Percentiles rank a stretch among this genome's conserved stretches.
These are phyloP conservation scores for Volvox africanus DNA, from an alignment of 139 green algal species.

Conservation along the genomic window DNA sequence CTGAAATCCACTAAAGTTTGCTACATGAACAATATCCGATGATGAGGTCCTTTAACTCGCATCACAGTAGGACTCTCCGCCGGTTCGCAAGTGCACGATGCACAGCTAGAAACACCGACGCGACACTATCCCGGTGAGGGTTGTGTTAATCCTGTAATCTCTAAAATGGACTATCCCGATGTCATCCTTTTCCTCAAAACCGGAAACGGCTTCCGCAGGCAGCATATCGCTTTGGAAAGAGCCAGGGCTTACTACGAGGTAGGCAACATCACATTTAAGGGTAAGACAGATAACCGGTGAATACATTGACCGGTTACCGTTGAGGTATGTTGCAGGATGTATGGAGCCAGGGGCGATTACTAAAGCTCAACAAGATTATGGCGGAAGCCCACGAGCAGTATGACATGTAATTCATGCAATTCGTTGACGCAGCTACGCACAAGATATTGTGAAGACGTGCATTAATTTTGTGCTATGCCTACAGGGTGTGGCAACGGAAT, in stretches of 20 bases:
- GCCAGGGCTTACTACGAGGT: constrained; percentile 36
- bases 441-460: no score
- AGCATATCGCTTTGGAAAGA: not conserved
- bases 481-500: constrained; percentile 10
- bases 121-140: not conserved
- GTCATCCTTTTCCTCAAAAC: no score
- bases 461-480: no score
- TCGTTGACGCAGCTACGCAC: no score
- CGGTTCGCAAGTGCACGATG: not conserved
- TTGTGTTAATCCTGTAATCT: no score
- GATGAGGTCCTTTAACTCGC: not conserved
- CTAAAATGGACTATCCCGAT: no score
- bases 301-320: not conserved
- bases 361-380: constrained; percentile 60
- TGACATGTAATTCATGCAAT: constrained; percentile 28
- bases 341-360: constrained; percentile 50
- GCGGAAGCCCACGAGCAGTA: constrained; percentile 57
- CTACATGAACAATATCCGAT: no score
- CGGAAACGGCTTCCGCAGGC: not conserved
- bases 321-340: constrained; percentile 20
- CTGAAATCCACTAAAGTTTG: no score
- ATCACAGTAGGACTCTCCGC: not conserved
- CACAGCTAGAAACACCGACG: not conserved
- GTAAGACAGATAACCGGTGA: not conserved
- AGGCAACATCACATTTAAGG: not conserved